A percentile compares a stretch with the other conserved stretches of the same genome.
Evolutionary conservation across 139 green algal genomes (phyloP).

Genomic region (Picochlorum sp.): DNA sequence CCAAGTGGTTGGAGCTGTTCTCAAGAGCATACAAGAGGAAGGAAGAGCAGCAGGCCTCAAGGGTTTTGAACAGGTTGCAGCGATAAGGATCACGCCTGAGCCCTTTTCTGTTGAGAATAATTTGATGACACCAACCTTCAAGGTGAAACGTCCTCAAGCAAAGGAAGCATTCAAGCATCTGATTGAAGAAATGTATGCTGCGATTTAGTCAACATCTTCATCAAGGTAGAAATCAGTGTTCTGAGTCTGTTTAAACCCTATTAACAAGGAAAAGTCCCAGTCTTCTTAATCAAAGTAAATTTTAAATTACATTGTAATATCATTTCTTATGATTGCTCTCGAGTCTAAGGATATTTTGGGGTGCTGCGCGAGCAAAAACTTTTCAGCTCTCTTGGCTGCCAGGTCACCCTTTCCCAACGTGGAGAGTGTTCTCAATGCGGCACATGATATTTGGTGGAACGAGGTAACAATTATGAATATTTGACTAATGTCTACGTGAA

Average conservation of each 20-base stretch:
- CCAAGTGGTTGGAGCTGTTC: constrained; percentile 43
- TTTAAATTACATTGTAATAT: neutral
- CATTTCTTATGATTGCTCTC: neutral
- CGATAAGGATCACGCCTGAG: constrained; percentile 64
- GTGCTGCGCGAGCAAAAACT: constrained; percentile 31
- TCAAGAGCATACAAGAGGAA: constrained; percentile 70
- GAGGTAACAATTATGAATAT: too few relatives aligned
- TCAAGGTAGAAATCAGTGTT: too few relatives aligned
- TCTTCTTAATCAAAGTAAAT: neutral
- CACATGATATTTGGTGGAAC: constrained; percentile 54
- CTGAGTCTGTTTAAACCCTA: too few relatives aligned
- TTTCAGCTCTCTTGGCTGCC: constrained; percentile 30
- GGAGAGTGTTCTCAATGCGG: constrained; percentile 19
- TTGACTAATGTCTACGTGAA: too few relatives aligned
- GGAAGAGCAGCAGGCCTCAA: constrained; percentile 63
- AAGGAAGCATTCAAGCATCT: constrained; percentile 33
- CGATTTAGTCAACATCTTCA: neutral
- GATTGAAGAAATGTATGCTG: constrained; percentile 45
- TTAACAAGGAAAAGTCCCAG: too few relatives aligned
- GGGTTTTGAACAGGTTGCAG: constrained; percentile 77
- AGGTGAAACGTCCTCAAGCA: constrained; percentile 69
- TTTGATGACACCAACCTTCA: constrained; percentile 83
- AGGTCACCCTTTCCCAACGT: constrained; percentile 22
- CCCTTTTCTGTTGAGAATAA: constrained; percentile 85
- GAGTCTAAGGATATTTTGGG: neutral